Evolutionary conservation across 2,329 filamentous ascomycete species (phyloP).

Genomic region (Cladophialophora psammophila): DNA sequence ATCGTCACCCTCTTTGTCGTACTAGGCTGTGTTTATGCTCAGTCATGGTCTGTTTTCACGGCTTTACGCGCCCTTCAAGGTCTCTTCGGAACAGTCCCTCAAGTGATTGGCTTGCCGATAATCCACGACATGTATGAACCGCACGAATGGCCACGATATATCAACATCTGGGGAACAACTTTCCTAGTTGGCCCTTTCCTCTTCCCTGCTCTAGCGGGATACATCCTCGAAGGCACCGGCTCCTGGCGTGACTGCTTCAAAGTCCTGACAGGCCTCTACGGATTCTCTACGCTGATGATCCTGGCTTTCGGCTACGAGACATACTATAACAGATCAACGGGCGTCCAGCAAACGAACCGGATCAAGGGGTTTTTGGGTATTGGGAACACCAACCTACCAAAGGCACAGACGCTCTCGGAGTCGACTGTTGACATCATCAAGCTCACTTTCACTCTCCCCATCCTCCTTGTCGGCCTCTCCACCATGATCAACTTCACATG

Average conservation of each 20-base stretch:
- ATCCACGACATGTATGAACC: constrained; percentile 50
- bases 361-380: constrained; percentile 45
- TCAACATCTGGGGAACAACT: constrained; percentile 51
- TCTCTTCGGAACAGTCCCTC: constrained; percentile 49
- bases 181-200: constrained; percentile 50
- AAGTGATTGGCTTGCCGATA: constrained; percentile 51
- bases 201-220: constrained; percentile 49
- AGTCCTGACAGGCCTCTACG: constrained; percentile 48
- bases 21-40: constrained; percentile 50
- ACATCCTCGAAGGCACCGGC: constrained; percentile 44
- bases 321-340: constrained; percentile 39
- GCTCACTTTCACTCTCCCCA: constrained; percentile 32
- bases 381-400: constrained; percentile 44
- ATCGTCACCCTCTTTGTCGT: constrained; percentile 50
- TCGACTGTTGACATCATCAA: constrained; percentile 46
- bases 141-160: constrained; percentile 49
- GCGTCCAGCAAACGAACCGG: constrained; percentile 28
- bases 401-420: constrained; percentile 39
- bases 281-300: constrained; percentile 46
- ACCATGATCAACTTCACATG: constrained; percentile 49
- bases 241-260: constrained; percentile 47
- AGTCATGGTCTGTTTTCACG: constrained; percentile 50
- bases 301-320: constrained; percentile 48
- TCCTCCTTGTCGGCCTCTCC: constrained; percentile 39
- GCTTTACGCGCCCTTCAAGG: constrained; percentile 50